phyloP scores from a whole-genome alignment of 2,329 filamentous ascomycete genomes.

The Chrysosporium queenslandicum region DNA sequence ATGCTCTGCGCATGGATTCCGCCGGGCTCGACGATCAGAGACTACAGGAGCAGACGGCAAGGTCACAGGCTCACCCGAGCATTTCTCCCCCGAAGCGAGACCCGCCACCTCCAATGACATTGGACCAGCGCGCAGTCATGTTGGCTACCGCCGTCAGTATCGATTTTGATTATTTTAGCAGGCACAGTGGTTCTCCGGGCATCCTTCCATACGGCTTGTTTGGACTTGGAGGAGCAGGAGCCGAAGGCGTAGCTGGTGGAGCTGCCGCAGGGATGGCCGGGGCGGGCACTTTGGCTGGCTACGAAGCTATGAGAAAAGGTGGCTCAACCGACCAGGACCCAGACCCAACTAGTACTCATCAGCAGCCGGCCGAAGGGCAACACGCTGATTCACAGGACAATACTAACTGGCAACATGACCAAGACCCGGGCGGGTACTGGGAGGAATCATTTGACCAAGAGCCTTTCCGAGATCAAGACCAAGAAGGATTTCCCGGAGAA shows the following conservation, averaged over 20 bases:
- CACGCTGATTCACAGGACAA: no score
- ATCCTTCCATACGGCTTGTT: conserved; percentile 45
- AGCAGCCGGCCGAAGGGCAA: background rate
- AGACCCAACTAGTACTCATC: background rate
- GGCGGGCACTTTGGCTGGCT: conserved; percentile 52
- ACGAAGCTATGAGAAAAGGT: conserved; percentile 52
- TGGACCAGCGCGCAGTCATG: conserved; percentile 57
- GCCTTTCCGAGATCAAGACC: no score
- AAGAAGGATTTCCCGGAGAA: no score
- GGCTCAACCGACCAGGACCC: conserved; percentile 14
- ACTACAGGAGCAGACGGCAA: conserved; percentile 28
- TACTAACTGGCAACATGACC: no score
- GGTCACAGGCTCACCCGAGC: conserved; percentile 28
- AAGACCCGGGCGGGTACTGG: no score
- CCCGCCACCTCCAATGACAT: conserved; percentile 46
- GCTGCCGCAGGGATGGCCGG: conserved; percentile 41
- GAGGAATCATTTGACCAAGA: no score
- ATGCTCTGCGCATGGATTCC: conserved; percentile 55
- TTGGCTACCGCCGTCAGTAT: conserved; percentile 55
- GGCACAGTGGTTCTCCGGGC: conserved; percentile 43
- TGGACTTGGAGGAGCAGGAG: conserved; percentile 23
- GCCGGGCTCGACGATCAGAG: conserved; percentile 37
- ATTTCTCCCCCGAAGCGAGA: conserved; percentile 15
- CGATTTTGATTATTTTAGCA: conserved; percentile 59
- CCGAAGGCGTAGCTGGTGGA: conserved; percentile 18